A percentile compares a stretch with the other conserved stretches of the same genome.
These are phyloP conservation scores for Boletus patriciae DNA, from an alignment of 768 basidiomycete species.

Conservation along the genomic window DNA sequence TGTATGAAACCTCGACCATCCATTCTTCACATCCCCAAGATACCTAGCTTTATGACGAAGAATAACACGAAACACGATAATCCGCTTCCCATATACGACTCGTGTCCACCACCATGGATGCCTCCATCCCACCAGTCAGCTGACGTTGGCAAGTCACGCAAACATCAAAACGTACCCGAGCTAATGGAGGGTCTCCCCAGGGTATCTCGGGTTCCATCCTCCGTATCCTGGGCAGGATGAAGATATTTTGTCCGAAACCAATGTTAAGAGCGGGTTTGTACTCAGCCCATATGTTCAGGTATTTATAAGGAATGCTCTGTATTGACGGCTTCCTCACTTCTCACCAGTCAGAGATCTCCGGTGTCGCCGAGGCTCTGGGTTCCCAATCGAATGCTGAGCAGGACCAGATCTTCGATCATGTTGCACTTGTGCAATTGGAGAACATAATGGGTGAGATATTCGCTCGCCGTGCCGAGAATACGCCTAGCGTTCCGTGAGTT, in stretches of 20 bases:
- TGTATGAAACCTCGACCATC: neutral
- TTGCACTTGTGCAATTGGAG: constrained; percentile 60
- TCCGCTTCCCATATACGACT: constrained; percentile 56
- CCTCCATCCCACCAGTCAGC: constrained; percentile 63
- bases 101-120: constrained; percentile 72
- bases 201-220: constrained; percentile 75
- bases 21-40: neutral
- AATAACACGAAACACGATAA: constrained; percentile 27
- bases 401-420: constrained; percentile 49
- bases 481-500: constrained; percentile 65
- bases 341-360: constrained; percentile 24
- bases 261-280: constrained; percentile 65
- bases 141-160: constrained; percentile 57
- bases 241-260: constrained; percentile 62
- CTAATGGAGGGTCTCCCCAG: constrained; percentile 36
- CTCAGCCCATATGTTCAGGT: constrained; percentile 59
- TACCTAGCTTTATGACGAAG: constrained; percentile 20
- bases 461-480: constrained; percentile 54
- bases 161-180: neutral
- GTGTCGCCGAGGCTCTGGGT: constrained; percentile 14
- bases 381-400: constrained; percentile 29
- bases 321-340: neutral
- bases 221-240: constrained; percentile 75
- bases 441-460: constrained; percentile 79
- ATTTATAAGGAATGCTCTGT: constrained; percentile 22